Evolutionary conservation across 2,329 filamentous ascomycete species (phyloP), one percentile per base, ranked within the genome.

Genomic region (Nothophoma quercina): DNA sequence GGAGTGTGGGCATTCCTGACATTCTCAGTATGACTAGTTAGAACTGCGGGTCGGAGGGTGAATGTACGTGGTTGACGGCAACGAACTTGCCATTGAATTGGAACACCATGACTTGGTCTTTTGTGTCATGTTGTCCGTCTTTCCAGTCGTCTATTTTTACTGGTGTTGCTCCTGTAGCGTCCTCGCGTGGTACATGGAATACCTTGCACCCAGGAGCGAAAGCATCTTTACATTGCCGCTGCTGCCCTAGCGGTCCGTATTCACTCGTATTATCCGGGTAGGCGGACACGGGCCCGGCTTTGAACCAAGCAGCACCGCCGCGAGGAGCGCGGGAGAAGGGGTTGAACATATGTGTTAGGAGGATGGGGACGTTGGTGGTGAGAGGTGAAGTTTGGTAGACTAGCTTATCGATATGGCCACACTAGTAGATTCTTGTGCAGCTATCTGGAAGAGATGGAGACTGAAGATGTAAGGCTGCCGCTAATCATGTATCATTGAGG

Each of bases 61-160:
- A n/a, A 7, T 15, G 10, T 78, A 88, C 86, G 75, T 89, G 86
- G 52, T 90, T 86, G 18, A 89, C 76, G 0, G 87, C 88, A 62
- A 89, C 82, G n/a, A 89, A 78, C 53, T 82, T 85, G 3, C 82
- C 84, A 43, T 79, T 81, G 62, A 87, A 87, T 58, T 80, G 79
- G 56, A 89, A 90, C 0, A 90, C 79, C 15, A 90, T 76, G 0
- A 89, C 84, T 63, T 89, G 86, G 48, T 88, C 79, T 77, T 78
- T 65, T 3, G 62, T 33, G 30, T 62, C 50, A 1, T 44, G 45
- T 28, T 58, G 55, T 0, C 59, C 43, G 8, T 67, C 66, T 40
- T 59, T 65, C 66, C 66, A 69, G 4, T 68, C 65, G 28, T 68
- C 65, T 12, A 69, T 63, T 8, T 56, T 51, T 2, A 67, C 45